Conservation (phyloP, 2,329 filamentous ascomycete genomes). For the Ceratocystis destructans region DNA sequence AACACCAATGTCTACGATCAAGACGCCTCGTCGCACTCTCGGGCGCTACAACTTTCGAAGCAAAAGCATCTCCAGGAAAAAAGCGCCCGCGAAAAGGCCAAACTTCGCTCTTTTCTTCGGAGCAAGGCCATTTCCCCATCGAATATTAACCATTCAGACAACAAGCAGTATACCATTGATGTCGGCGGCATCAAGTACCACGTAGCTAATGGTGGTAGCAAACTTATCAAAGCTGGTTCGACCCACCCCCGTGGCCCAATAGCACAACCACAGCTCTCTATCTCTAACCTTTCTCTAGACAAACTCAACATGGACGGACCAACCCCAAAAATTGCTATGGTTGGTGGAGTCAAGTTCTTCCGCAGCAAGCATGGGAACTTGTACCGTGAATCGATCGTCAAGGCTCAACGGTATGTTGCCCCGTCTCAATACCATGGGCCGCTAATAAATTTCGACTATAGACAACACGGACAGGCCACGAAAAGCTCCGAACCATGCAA, state of each 20-base stretch:
- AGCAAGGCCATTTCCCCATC: conserved; percentile 4
- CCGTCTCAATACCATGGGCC: conserved; percentile 21
- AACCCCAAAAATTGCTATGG: conserved; percentile 58
- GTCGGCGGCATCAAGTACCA: conserved; percentile 62
- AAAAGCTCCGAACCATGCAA: conserved; percentile 65
- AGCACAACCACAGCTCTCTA: conserved; percentile 27
- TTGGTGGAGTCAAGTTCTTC: conserved; percentile 70
- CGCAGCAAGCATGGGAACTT: conserved; percentile 82
- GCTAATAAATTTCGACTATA: conserved; percentile 34
- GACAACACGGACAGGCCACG: conserved; percentile 38
- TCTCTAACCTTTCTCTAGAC: conserved; percentile 34
- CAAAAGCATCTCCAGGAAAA: conserved; percentile 8
- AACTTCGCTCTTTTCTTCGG: conserved; percentile 12
- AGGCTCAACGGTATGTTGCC: conserved; percentile 56
- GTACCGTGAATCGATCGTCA: conserved; percentile 60
- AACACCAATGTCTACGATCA: conserved; percentile 47
- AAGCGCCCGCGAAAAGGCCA: conserved; percentile 10
- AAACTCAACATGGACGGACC: conserved; percentile 29
- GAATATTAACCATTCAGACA: conserved; percentile 8
- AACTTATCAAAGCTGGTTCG: conserved; percentile 64
- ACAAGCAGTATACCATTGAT: conserved; percentile 17
- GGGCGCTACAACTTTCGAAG: conserved; percentile 23
- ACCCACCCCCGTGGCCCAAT: conserved; percentile 18
- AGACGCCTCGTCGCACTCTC: conserved; percentile 21
- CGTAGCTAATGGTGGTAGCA: conserved; percentile 65